Percentiles rank a stretch among this genome's conserved stretches.
phyloP scores from a whole-genome alignment of 208 protist species.

The Trypanosoma congolense region DNA sequence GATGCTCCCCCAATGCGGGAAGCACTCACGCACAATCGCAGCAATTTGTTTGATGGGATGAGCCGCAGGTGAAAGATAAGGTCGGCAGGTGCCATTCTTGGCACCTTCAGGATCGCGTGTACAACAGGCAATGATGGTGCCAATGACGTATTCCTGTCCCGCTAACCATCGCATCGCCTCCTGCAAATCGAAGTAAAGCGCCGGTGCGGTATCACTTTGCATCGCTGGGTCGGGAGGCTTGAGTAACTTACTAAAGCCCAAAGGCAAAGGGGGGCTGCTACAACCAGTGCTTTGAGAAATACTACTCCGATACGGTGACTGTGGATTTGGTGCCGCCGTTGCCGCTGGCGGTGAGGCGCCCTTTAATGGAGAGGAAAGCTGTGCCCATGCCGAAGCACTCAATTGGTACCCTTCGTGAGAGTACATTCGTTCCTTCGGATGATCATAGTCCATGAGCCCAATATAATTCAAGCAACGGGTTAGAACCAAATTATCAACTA shows the following conservation, averaged over 20 bases:
- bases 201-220: neutral
- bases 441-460: conserved; percentile 67
- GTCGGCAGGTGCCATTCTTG: neutral
- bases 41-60: conserved; percentile 62
- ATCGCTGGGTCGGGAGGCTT: conserved; percentile 5
- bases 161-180: conserved; percentile 72
- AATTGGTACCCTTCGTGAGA: conserved; percentile 13
- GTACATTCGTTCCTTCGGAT: conserved; percentile 20
- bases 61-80: conserved; percentile 33
- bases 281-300: neutral
- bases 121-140: conserved; percentile 59
- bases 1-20: conserved; percentile 49
- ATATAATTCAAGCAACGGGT: conserved; percentile 68
- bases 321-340: neutral
- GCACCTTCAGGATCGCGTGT: conserved; percentile 13
- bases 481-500: conserved; percentile 68
- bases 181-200: conserved; percentile 41
- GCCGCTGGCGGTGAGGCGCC: neutral
- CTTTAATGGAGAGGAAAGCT: conserved; percentile 18
- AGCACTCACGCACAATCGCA: conserved; percentile 34
- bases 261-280: neutral
- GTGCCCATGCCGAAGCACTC: conserved; percentile 3
- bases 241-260: neutral
- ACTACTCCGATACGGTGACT: neutral
- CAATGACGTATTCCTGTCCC: conserved; percentile 85